Evolutionary conservation across 1,284 basidiomycete species (phyloP).

Genomic region (Rhodofomes roseus): DNA sequence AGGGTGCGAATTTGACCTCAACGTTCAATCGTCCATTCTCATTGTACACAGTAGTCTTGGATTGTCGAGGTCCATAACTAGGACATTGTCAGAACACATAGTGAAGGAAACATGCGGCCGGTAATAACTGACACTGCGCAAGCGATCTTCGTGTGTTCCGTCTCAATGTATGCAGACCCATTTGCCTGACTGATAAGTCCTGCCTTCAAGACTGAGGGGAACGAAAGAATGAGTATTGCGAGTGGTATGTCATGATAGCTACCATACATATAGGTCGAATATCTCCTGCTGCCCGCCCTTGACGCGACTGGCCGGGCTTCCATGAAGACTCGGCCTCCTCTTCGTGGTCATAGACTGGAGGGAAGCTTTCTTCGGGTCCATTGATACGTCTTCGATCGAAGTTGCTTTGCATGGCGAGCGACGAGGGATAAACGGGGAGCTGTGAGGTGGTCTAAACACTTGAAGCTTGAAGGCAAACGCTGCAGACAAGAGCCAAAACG

Average conservation of each 20-base stretch:
- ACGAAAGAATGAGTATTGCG: constrained; percentile 12
- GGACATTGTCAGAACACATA: constrained; percentile 5
- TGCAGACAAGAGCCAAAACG: background rate
- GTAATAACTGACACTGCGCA: constrained; percentile 80
- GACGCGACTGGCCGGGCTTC: constrained; percentile 35
- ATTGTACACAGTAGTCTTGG: constrained; percentile 74
- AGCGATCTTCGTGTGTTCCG: constrained; percentile 85
- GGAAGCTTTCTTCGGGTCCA: constrained; percentile 79
- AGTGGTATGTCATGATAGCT: constrained; percentile 1
- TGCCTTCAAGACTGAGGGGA: constrained; percentile 86
- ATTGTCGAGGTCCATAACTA: constrained; percentile 93
- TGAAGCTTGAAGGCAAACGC: too few relatives aligned
- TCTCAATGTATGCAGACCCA: constrained; percentile 94
- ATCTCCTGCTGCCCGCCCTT: constrained; percentile 52
- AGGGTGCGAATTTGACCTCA: constrained; percentile 96
- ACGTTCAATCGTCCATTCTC: constrained; percentile 90
- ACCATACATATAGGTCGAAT: constrained; percentile 82
- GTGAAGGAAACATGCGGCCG: background rate
- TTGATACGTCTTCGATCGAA: constrained; percentile 87
- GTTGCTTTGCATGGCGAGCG: constrained; percentile 26
- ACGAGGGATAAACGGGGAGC: background rate
- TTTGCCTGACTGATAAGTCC: constrained; percentile 91
- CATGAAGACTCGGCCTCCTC: constrained; percentile 27
- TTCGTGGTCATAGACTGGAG: constrained; percentile 55
- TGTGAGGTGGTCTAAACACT: too few relatives aligned